These are phyloP conservation scores for Prunus armeniaca DNA, from an alignment of 306 rosid genomes.

Conservation along the genomic window DNA sequence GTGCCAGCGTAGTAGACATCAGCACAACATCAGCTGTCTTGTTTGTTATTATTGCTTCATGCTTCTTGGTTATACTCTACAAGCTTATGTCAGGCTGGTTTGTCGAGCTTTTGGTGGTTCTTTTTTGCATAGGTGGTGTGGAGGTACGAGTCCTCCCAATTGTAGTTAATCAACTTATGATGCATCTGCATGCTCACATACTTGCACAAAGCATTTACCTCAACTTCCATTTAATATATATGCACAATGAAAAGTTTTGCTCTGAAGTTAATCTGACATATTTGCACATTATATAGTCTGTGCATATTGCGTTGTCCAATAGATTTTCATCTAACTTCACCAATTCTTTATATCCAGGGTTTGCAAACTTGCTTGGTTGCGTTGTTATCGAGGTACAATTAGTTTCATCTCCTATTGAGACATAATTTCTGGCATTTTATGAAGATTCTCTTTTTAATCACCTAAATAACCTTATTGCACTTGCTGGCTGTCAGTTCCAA, in stretches of 20 bases:
- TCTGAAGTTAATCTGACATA: conserved; percentile 11
- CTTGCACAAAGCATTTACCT: conserved; percentile 4
- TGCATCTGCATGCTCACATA: conserved; percentile 17
- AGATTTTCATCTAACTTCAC: conserved; percentile 25
- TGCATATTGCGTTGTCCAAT: conserved; percentile 15
- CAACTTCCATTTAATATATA: neutral
- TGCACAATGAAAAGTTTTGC: neutral
- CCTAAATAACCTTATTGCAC: neutral
- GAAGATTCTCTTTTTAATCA: neutral
- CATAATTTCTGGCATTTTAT: conserved; percentile 3
- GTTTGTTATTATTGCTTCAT: conserved; percentile 80
- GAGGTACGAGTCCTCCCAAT: conserved; percentile 56
- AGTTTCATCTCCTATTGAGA: conserved; percentile 15
- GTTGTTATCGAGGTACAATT: conserved; percentile 61
- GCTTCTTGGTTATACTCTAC: conserved; percentile 77
- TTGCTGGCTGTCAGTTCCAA: neutral
- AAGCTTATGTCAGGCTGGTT: conserved; percentile 83
- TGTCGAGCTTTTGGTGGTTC: conserved; percentile 82
- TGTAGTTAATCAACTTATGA: neutral
- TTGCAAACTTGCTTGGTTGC: conserved; percentile 94
- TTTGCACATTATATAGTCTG: neutral
- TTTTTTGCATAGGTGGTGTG: conserved; percentile 87
- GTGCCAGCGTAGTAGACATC: conserved; percentile 63
- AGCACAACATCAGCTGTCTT: conserved; percentile 66
- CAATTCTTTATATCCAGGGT: conserved; percentile 62